Evolutionary conservation across 306 rosid species (phyloP).

Genomic region (Cicer yamashitae): DNA sequence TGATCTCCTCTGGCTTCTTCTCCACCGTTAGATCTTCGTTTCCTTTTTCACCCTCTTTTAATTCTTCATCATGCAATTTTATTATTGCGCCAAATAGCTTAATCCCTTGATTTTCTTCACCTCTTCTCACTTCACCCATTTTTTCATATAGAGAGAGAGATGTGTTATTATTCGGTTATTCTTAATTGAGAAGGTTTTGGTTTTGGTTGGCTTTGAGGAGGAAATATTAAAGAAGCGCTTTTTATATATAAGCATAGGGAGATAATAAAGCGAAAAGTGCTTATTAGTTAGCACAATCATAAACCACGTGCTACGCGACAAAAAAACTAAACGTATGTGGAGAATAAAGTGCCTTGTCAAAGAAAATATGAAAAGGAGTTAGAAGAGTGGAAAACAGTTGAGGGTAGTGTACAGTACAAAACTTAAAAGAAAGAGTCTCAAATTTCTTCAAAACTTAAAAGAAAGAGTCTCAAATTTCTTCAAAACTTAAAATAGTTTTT

Average conservation of each 20-base stretch:
- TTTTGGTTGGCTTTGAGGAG: slow-evolving; percentile 25
- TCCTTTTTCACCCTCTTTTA: slow-evolving; percentile 49
- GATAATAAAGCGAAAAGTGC: slow-evolving; percentile 40
- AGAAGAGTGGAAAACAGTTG: slow-evolving; percentile 34
- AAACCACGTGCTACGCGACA: slow-evolving; percentile 46
- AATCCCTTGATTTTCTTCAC: slow-evolving; percentile 63
- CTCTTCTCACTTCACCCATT: slow-evolving; percentile 58
- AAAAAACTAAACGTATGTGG: slow-evolving; percentile 42
- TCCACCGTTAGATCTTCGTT: slow-evolving; percentile 50
- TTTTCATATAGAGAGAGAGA: slow-evolving; percentile 26
- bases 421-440: slow-evolving; percentile 2
- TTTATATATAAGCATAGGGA: slow-evolving; percentile 11
- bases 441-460: too few relatives aligned
- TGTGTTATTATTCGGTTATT: background rate
- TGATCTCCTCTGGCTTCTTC: slow-evolving; percentile 72
- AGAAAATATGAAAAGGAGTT: background rate
- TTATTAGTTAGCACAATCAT: slow-evolving; percentile 42
- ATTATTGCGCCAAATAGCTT: slow-evolving; percentile 86
- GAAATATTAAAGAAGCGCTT: slow-evolving; percentile 34
- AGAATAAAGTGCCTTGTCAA: slow-evolving; percentile 47
- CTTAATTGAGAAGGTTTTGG: slow-evolving; percentile 41
- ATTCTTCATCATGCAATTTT: slow-evolving; percentile 48
- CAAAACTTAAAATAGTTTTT: too few relatives aligned
- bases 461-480: too few relatives aligned
- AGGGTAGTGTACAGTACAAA: slow-evolving; percentile 26